Base-by-base conservation (phyloP, 495 filamentous ascomycete genomes). In the Talaromyces trachyspermus region DNA sequence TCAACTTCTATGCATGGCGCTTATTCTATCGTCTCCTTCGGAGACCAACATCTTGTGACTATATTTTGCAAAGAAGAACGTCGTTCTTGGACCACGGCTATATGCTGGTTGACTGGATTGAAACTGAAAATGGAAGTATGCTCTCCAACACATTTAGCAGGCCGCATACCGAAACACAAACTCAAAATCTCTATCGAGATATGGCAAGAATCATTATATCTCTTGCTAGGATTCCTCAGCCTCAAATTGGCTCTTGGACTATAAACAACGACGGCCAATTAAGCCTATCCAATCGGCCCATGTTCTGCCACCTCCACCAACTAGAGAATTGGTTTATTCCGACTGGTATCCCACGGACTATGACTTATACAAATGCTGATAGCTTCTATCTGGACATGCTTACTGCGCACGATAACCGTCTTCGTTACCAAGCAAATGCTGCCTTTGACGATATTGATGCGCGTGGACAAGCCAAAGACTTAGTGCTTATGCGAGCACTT, bases 21-120 rank as follows among this genome's bases (percentile, higher is more conserved):
- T 50, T 18, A 43, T 11, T 30, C 15, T 61, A 1, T 40, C 19
- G 11, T 41, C 46, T 53, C 25, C 45, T 55, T 44, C 46, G 60
- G 48, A 52, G 17, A 18, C 33, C 55, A 10, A 27, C 48, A 5
- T 53, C 49, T 22, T 58, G 46, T 33, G 43, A 23, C 5, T 65
- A 61, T 53, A 32, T 54, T 18, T 45, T 27, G 27, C 52, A 59
- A 43, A 25, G 41, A 29, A 50, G 47, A 24, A n/a, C 30, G 15
- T 9, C 27, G 4, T 20, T 51, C 27, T 22, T 55, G 18, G 49
- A 50, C 2, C 36, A 43, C 24, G 55, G 55, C 37, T 67, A 65
- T 46, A 33, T 64, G 30, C 17, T 67, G 2, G 51, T 67, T 42
- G 62, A 64, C 10, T 59, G 57, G 36, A 55, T 67, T 49, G 52